These are phyloP conservation scores for Mycena maculata DNA, from an alignment of 768 basidiomycete species.

Conservation along the genomic window DNA sequence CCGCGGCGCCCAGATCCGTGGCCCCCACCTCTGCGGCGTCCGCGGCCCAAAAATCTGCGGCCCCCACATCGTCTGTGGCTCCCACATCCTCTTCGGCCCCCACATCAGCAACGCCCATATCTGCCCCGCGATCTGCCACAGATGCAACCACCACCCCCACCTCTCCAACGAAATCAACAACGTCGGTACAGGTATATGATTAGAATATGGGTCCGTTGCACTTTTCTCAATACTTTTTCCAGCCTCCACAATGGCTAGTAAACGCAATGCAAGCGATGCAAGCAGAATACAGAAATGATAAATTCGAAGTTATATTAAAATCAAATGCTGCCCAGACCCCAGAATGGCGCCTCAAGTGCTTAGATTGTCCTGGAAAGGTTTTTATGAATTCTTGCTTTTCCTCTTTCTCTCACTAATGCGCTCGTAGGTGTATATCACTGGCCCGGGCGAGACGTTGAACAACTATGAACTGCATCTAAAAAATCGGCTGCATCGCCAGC, in stretches of 20 bases:
- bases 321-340: slow-evolving; percentile 62
- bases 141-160: neutral
- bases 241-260: slow-evolving; percentile 81
- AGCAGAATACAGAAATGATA: slow-evolving; percentile 81
- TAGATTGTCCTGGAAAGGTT: slow-evolving; percentile 95
- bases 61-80: no score
- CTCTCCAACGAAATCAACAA: slow-evolving; percentile 43
- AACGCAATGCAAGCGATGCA: slow-evolving; percentile 75
- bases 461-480: slow-evolving; percentile 96
- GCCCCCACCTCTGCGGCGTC: no score
- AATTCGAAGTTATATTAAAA: slow-evolving; percentile 81
- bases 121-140: slow-evolving; percentile 16
- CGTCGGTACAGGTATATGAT: slow-evolving; percentile 24
- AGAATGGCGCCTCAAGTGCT: slow-evolving; percentile 93
- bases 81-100: no score
- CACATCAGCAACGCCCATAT: slow-evolving; percentile 36
- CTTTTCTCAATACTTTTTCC: slow-evolving; percentile 7
- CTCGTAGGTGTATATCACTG: slow-evolving; percentile 86
- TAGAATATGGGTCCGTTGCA: neutral
- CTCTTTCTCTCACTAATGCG: neutral
- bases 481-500: slow-evolving; percentile 82
- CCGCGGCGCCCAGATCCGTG: no score
- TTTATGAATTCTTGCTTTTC: slow-evolving; percentile 31
- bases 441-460: slow-evolving; percentile 84
- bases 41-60: no score